phyloP scores from a whole-genome alignment of 129 eudicot species.

The Centaurea solstitialis region DNA sequence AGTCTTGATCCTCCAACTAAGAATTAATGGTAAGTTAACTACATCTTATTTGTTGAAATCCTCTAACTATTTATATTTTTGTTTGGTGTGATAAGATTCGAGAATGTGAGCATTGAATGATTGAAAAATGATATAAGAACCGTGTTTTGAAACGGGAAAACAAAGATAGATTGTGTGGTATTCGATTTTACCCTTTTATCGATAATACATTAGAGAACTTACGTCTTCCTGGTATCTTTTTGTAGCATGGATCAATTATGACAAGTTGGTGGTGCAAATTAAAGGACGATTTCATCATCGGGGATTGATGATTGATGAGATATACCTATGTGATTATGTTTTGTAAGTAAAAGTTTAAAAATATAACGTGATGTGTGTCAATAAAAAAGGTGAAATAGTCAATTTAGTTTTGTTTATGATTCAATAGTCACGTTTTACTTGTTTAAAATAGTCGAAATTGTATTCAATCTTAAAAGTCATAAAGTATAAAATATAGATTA shows the following conservation, averaged over 20 bases:
- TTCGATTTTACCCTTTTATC: not conserved
- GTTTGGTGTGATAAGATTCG: not conserved
- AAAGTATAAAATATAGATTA: too few relatives aligned
- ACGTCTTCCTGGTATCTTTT: not conserved
- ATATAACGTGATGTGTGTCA: constrained; percentile 5
- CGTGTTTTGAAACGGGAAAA: not conserved
- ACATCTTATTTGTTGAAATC: not conserved
- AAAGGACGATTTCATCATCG: not conserved
- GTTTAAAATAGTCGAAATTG: not conserved
- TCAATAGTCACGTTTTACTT: not conserved
- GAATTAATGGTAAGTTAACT: constrained; percentile 14
- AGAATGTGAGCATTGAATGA: not conserved
- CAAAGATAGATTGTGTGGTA: not conserved
- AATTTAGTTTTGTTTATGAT: constrained; percentile 6
- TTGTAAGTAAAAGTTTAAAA: not conserved
- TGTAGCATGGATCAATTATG: not conserved
- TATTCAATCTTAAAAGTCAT: not conserved
- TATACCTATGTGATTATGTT: not conserved
- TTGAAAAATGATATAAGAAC: not conserved
- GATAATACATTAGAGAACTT: not conserved
- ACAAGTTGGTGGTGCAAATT: not conserved
- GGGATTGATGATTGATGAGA: not conserved
- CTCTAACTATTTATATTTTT: not conserved
- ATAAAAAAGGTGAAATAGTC: not conserved
- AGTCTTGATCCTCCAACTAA: constrained; percentile 13